Evolutionary conservation across 257 asterid genomes (phyloP), one percentile per base, ranked within the genome.

Genomic region (Cruciata laevipes): DNA sequence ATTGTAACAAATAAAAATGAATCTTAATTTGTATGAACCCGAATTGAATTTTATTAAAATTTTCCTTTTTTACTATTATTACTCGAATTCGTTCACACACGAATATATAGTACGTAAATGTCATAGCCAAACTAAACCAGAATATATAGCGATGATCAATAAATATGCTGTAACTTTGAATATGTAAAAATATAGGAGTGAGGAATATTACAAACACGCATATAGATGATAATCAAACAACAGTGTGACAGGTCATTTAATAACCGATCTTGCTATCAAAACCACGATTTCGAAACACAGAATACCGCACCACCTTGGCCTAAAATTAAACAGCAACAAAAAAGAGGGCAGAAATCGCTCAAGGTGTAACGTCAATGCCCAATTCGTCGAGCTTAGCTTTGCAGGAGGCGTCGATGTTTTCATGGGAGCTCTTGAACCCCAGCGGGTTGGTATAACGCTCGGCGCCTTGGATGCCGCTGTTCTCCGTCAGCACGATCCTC

Each of bases 361-460:
- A 47, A 17, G 55, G 55, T 17, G 55, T 47, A 4, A 47, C 55
- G n/a, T 47, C 55, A 16, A 44, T 4, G 35, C 67, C 81, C 77
- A 83, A 4, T 5, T 77, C 73, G 2, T 51, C 37, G 24, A 80
- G 42, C 12, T 74, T 65, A 0, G 32, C 17, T 16, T 4, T 20
- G 81, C 88, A 83, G 1, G 33, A 30, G 0, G 64, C 1, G 20
- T 20, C 24, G 7, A 71, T 47, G 55, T 47, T 47, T 47, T 47
- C 55, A 47, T 47, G n/a, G 3, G 31, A 8, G 9, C 18, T 5
- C 74, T 71, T 73, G 77, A 79, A 84, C 1, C 82, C 82, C 3
- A 84, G 70, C 9, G 83, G 79, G 52, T 81, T 84, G n/a, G 81
- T 83, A 3, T 44, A 69, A 17, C 86, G 83, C 7, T 33, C 52